A percentile compares a stretch with the other conserved stretches of the same genome.
These are phyloP conservation scores for Coemansia sp. DNA, from an alignment of 192 early-diverging fungal species.

Conservation along the genomic window DNA sequence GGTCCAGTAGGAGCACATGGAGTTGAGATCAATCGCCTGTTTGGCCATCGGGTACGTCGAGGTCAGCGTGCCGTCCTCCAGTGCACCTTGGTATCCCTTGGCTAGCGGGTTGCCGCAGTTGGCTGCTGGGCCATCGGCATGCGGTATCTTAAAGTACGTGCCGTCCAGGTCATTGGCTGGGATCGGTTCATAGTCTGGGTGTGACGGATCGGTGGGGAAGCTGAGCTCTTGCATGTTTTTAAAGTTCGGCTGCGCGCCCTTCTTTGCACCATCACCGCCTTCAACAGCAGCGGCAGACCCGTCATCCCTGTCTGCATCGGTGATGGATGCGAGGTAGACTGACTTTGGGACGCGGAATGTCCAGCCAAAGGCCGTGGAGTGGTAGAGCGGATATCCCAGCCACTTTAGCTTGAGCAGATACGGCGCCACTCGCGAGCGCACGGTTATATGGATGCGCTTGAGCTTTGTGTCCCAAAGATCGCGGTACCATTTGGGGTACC, in stretches of 20 bases:
- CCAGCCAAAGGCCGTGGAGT: conserved; percentile 72
- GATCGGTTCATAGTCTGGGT: conserved; percentile 45
- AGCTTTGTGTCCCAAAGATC: conserved; percentile 66
- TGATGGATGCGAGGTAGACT: conserved; percentile 26
- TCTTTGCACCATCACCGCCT: background rate
- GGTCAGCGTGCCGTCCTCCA: conserved; percentile 76
- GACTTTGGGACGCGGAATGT: conserved; percentile 64
- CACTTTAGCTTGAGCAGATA: conserved; percentile 81
- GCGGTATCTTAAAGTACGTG: conserved; percentile 75
- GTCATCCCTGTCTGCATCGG: conserved; percentile 8
- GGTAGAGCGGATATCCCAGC: conserved; percentile 75
- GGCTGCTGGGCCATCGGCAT: conserved; percentile 73
- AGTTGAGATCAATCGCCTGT: conserved; percentile 73
- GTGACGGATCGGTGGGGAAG: conserved; percentile 43
- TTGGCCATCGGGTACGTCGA: conserved; percentile 68
- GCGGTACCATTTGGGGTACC: conserved; percentile 77
- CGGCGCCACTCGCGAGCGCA: conserved; percentile 71
- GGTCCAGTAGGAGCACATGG: conserved; percentile 89
- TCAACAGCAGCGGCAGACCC: conserved; percentile 1
- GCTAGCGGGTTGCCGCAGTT: conserved; percentile 84
- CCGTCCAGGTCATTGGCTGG: conserved; percentile 24
- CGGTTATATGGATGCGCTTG: conserved; percentile 60
- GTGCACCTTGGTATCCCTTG: conserved; percentile 73
- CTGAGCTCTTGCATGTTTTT: conserved; percentile 30
- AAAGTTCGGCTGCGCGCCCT: conserved; percentile 3